phyloP scores from a whole-genome alignment of 2,329 filamentous ascomycete species.

The Arthrobotrys conoides region DNA sequence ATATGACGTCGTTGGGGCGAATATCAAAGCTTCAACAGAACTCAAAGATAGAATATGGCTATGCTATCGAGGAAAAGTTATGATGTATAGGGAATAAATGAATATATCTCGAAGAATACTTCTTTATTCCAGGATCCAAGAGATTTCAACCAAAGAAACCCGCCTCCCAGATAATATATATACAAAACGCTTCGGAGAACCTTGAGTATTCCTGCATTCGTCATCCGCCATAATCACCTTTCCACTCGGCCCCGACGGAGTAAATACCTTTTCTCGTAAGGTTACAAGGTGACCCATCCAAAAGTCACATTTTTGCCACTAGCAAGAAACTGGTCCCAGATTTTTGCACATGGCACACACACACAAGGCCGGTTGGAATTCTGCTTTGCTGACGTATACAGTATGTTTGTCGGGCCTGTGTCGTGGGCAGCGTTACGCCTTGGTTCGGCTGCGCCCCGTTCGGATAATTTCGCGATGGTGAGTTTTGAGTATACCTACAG shows the following conservation, averaged over 20 bases:
- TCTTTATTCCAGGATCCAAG: not conserved
- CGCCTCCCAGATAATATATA: conserved; percentile 13
- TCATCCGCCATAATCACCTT: conserved; percentile 57
- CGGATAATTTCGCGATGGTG: conserved; percentile 19
- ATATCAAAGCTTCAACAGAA: not conserved
- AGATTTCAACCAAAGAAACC: not conserved
- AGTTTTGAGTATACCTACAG: not conserved
- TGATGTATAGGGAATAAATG: not conserved
- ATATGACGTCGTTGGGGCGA: conserved; percentile 21
- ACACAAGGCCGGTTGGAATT: not conserved
- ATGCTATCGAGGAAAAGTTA: too few relatives aligned
- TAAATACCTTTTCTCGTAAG: not conserved
- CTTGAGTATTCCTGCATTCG: conserved; percentile 31
- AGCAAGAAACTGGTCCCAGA: too few relatives aligned
- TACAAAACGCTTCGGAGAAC: not conserved
- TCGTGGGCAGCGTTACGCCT: conserved; percentile 18
- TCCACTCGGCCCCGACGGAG: conserved; percentile 18
- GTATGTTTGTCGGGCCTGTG: conserved; percentile 40
- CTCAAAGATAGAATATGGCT: too few relatives aligned
- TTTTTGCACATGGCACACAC: conserved; percentile 37
- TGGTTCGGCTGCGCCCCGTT: conserved; percentile 33
- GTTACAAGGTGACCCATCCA: conserved; percentile 8
- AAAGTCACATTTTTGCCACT: conserved; percentile 34
- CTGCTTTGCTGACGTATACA: conserved; percentile 36
- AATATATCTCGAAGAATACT: not conserved